Base-by-base conservation (phyloP, 1,139 yeast genomes). In the Kluyveromyces marxianus region DNA sequence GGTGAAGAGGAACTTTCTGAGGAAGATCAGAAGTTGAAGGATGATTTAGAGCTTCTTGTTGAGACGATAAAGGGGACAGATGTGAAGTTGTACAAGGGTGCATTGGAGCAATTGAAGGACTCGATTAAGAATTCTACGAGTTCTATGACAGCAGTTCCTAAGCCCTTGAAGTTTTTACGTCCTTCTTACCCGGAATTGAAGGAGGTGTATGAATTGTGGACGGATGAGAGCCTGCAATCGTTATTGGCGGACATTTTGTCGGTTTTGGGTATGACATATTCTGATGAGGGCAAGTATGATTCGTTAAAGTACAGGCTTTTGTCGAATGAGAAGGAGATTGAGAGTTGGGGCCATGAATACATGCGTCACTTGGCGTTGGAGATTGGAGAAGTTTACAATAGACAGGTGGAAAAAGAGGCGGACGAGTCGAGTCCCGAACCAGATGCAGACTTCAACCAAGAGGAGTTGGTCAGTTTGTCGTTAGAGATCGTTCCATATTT, bases 71-170 rank as follows among this genome's bases (percentile, higher is more conserved):
- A 70, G 54, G 79, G 77, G 50, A 57, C 74, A 3, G 73, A 81
- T 50, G 60, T 66, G 4, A 68, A 72, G 3, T 70, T 79, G 29
- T 83, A 85, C 59, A 68, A 68, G 41, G 70, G 79, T 24, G 75
- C 88, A 29, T 72, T 94, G 56, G 75, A 75, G 39, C 73, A 81
- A 45, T 74, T 94, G 64, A 89, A 88, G 63, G 77, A 76, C 45
- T 79, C 79, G 58, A 90, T 92, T 58, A 81, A 88, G 56, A 95
- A 95, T 44, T 86, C 97, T 14, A 92, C 98, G 3, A 87, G 97
- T 32, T 89, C 97, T 6, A 92, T 92, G 97, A 94, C 98, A 2
- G 99, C 99, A 1, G 98, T 94, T 41, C 99, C 99, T 40, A 94
- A 92, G 66, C 98, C 99, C 10, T 77, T 92, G 69, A 94, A 94